phyloP scores from a whole-genome alignment of 768 basidiomycete genomes.

The Lyophyllum semitale region DNA sequence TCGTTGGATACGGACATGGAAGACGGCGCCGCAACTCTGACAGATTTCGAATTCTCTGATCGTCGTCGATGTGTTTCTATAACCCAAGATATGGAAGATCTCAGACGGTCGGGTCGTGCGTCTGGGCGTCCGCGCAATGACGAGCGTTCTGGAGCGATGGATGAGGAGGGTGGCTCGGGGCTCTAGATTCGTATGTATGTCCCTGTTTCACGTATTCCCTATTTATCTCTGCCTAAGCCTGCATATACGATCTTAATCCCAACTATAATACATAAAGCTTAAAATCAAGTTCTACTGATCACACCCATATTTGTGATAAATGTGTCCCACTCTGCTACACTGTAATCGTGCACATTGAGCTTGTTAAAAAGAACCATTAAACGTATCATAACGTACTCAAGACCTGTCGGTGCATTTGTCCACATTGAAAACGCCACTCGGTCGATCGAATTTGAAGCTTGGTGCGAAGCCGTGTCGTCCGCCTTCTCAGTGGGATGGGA shows the following conservation, averaged over 20 bases:
- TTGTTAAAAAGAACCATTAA: neutral
- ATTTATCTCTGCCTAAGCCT: too few species aligned
- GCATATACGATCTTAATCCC: neutral
- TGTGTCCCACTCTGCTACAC: neutral
- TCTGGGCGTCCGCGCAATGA: too few species aligned
- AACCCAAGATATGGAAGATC: too few species aligned
- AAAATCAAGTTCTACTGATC: neutral
- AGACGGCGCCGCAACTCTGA: neutral
- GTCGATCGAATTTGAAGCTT: slow-evolving; percentile 18
- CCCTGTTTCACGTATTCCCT: too few species aligned
- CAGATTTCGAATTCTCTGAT: too few species aligned
- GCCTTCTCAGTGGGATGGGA: too few species aligned
- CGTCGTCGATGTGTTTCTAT: too few species aligned
- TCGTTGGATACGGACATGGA: neutral
- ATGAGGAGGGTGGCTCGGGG: too few species aligned
- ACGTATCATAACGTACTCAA: slow-evolving; percentile 42
- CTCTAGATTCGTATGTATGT: too few species aligned
- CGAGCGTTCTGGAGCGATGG: too few species aligned
- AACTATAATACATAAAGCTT: neutral
- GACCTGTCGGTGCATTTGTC: slow-evolving; percentile 53
- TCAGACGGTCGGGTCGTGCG: too few species aligned
- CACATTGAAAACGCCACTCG: slow-evolving; percentile 52
- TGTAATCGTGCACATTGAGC: neutral
- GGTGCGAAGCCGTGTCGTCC: slow-evolving; percentile 14
- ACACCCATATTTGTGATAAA: neutral